Base-by-base conservation (phyloP, 176 grass and related monocot species). In the Bonia amplexicaulis region DNA sequence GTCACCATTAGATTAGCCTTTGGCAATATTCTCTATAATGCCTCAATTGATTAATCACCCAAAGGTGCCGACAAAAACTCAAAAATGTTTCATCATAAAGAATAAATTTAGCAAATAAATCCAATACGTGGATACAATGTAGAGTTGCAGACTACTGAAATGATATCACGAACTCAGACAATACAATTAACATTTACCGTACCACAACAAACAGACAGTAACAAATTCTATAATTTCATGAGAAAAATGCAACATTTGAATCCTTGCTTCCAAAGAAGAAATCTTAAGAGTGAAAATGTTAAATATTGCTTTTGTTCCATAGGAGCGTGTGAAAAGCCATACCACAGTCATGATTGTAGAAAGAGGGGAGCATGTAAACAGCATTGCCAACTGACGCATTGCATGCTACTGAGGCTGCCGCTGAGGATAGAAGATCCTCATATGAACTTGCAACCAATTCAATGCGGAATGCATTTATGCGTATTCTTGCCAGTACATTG, bases 311-410 rank as follows among this genome's bases (percentile, higher is more conserved):
- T 45, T 60, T 69, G 66, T 84, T 85, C 40, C 20, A 59, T 20
- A 84, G 9, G 39, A 58, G 29, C 12, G n/a, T 25, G 74, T 41
- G 27, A 51, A 85, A 29, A 66, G 47, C 6, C 66, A 31, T 98
- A 98, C 93, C 91, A 4, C 91, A 95, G 70, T 95, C 96, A 86
- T 98, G 93, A 81, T 95, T 98, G 85, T 98, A 98, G 79, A 94
- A 95, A 66, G 96, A 95, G 13, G 96, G 91, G 74, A 98, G 83
- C 85, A 98, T 92, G 66, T 98, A 98, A 78, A 95, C 84, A 52
- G 93, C 96, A 89, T 92, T 94, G 17, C 93, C 96, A 92, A 98
- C 93, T 65, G 96, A 90, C 37, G 55, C 68, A 90, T 98, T 87
- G 11, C 78, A 89, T 60, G 85, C 33, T 61, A 93, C 81, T 12